Evolutionary conservation across 768 basidiomycete genomes (phyloP), one percentile per base, ranked within the genome.

Genomic region (Terana coerulea): DNA sequence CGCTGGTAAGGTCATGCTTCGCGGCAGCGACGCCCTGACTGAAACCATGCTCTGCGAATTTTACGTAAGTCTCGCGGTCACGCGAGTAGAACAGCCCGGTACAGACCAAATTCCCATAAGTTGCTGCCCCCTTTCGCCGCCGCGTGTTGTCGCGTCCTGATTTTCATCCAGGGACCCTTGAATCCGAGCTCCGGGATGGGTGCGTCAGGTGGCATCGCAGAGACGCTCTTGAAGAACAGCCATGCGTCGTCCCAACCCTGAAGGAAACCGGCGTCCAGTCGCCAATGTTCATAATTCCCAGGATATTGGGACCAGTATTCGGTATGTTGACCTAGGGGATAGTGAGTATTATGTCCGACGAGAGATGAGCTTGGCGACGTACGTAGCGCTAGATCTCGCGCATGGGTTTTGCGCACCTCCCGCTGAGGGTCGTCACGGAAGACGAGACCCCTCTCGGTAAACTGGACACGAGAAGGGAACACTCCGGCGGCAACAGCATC

Each of bases 161-260:
- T 66, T 53, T 69, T 73, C 35, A 75, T 73, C 85, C 83, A 83
- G n/a, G 78, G 75, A 17, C 74, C 74, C 53, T 72, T 70, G 64
- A 86, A 89, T 25, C 87, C 89, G 2, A 90, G 63, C 64, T 87
- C 81, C 24, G 73, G 75, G 8, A 76, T 69, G 12, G 66, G 59
- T 30, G 53, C 58, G 29, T 46, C 51, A 19, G 41, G 54, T 14
- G 60, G 48, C 26, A 54, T 25, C 7, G 51, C 43, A 6, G 53
- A 48, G 15, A 57, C 24, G 17, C 61, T 53, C 37, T 56, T 59
- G 34, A 86, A 72, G 69, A 90, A 90, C 29, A 61, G 47, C 59
- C 80, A 79, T 0, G 79, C 79, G 52, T 85, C 87, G 22, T 83
- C 79, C 90, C 90, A 92, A 1, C 89, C 90, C 46, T 73, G 68